Conservation (phyloP, 257 asterid genomes). For the Dorcoceras hygrometricum region DNA sequence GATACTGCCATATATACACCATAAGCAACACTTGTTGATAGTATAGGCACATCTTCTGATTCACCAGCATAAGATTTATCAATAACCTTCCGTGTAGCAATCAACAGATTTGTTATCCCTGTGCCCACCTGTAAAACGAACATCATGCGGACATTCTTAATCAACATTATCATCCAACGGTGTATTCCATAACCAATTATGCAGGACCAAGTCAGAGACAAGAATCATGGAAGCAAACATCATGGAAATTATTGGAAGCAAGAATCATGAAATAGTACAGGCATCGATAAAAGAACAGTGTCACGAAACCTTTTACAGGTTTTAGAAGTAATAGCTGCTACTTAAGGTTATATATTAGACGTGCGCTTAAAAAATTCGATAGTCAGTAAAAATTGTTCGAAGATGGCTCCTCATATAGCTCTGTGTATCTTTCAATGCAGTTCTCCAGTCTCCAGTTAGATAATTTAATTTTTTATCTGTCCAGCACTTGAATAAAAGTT, state of each 20-base stretch:
- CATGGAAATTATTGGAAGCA: not conserved
- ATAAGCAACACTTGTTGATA: constrained; percentile 76
- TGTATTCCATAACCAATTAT: too few relatives aligned
- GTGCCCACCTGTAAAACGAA: constrained; percentile 68
- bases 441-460: not conserved
- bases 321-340: not conserved
- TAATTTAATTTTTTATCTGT: too few relatives aligned
- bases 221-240: not conserved
- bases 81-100: constrained; percentile 63
- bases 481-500: not conserved
- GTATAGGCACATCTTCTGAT: constrained; percentile 79
- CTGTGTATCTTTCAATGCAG: not conserved
- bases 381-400: not conserved
- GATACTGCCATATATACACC: constrained; percentile 96
- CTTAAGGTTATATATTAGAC: not conserved
- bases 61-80: constrained; percentile 80
- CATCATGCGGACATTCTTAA: constrained; percentile 7
- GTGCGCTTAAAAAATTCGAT: not conserved
- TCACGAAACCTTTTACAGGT: not conserved
- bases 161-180: not conserved
- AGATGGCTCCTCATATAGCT: not conserved
- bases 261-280: not conserved
- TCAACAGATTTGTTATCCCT: constrained; percentile 71
- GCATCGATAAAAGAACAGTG: not conserved
- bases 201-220: not conserved